phyloP scores from a whole-genome alignment of 1,284 basidiomycete genomes.

The Pterulicium gracile region DNA sequence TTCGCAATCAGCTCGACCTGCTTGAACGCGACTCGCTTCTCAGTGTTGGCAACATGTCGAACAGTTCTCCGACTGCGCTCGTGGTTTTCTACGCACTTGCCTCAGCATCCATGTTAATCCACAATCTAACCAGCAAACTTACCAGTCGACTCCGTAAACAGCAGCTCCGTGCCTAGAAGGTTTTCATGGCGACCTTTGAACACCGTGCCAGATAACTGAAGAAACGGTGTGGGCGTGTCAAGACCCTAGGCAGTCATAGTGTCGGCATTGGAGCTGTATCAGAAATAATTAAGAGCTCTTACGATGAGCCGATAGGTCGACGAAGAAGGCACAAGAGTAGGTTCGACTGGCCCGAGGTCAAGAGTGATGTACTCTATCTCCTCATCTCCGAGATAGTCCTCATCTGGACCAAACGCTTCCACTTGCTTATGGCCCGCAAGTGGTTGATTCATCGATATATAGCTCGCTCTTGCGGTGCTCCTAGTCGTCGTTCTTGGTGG shows the following conservation, averaged over 20 bases:
- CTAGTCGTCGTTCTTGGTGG: no score
- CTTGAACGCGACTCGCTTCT: constrained; percentile 53
- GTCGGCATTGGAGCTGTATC: neutral
- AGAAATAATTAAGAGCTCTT: constrained; percentile 9
- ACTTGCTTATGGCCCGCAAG: constrained; percentile 52
- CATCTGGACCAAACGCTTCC: constrained; percentile 44
- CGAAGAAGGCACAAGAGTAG: constrained; percentile 58
- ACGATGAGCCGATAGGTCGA: constrained; percentile 63
- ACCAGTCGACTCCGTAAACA: constrained; percentile 61
- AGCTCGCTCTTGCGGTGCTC: no score
- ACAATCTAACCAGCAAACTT: constrained; percentile 2
- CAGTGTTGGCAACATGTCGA: constrained; percentile 42
- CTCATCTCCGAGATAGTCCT: constrained; percentile 50
- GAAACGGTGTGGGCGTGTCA: constrained; percentile 60
- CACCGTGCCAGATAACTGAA: constrained; percentile 64
- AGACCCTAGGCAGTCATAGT: constrained; percentile 38
- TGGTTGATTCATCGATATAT: neutral
- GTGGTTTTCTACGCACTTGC: constrained; percentile 23
- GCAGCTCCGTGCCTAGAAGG: constrained; percentile 59
- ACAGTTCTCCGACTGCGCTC: constrained; percentile 38
- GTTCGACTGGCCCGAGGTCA: constrained; percentile 61
- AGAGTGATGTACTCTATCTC: constrained; percentile 60
- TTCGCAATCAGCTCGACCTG: constrained; percentile 46
- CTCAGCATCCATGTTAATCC: no score
- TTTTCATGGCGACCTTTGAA: constrained; percentile 56